Percentiles rank a stretch among this genome's conserved stretches.
Conservation (phyloP, 2,329 filamentous ascomycete species). For the Alternaria angustiovoidea region DNA sequence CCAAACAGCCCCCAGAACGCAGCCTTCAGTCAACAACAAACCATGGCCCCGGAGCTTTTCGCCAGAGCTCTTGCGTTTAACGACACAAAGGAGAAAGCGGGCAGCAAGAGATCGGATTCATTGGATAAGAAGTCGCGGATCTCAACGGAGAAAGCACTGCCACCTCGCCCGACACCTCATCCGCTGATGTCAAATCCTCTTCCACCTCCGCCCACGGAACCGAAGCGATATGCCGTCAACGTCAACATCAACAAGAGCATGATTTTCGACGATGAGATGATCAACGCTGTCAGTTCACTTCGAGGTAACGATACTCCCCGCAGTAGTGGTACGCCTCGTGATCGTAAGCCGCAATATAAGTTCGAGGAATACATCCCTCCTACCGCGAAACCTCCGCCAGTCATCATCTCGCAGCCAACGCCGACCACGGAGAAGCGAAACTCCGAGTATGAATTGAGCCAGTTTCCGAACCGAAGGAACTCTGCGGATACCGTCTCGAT, state of each 20-base stretch:
- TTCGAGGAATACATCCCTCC: conserved; percentile 38
- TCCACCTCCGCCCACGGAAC: conserved; percentile 24
- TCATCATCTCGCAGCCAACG: conserved; percentile 15
- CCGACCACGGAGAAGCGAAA: conserved; percentile 13
- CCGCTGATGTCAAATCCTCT: conserved; percentile 24
- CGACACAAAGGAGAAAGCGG: conserved; percentile 16
- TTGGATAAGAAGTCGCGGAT: conserved; percentile 3
- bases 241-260: conserved; percentile 42
- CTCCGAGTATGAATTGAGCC: conserved; percentile 31
- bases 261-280: conserved; percentile 37
- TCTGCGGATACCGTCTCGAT: conserved; percentile 10
- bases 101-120: conserved; percentile 5
- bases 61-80: conserved; percentile 16
- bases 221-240: conserved; percentile 33
- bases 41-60: conserved; percentile 22
- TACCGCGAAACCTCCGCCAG: conserved; percentile 10
- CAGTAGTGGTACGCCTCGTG: conserved; percentile 20
- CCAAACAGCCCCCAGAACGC: conserved; percentile 35
- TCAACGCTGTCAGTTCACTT: conserved; percentile 24
- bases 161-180: conserved; percentile 19
- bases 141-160: conserved; percentile 21
- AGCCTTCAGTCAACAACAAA: conserved; percentile 19
- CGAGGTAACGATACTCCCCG: conserved; percentile 21
- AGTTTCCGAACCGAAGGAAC: conserved; percentile 19
- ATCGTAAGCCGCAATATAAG: conserved; percentile 29